Conservation (phyloP, 148 eudicot genomes). For the Vaccinium darrowii region DNA sequence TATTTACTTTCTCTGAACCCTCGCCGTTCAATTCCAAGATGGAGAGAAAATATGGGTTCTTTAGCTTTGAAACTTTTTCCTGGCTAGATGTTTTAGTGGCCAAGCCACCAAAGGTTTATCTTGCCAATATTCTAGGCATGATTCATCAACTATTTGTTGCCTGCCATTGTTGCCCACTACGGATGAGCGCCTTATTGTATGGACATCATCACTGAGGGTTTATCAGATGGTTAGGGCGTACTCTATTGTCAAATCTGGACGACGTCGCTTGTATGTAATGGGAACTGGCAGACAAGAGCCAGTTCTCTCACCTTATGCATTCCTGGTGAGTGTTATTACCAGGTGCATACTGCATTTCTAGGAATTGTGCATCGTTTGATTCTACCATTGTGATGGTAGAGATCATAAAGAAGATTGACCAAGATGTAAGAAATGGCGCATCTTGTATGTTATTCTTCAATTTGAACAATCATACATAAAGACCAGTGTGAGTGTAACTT, state of each 20-base stretch:
- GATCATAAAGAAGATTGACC: constrained; percentile 89
- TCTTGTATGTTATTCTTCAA: background rate
- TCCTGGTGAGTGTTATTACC: background rate
- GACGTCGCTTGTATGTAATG: background rate
- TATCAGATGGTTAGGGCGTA: background rate
- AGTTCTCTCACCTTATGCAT: background rate
- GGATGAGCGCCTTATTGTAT: background rate
- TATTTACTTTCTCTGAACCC: background rate
- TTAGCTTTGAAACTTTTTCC: background rate
- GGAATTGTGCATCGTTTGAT: background rate
- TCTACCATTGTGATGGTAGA: constrained; percentile 36
- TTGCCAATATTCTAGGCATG: background rate
- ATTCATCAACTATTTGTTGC: background rate
- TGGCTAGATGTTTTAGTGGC: background rate
- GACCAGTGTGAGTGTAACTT: background rate
- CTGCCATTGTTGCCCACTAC: background rate
- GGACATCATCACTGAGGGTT: background rate
- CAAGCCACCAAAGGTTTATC: background rate
- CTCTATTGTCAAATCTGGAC: background rate
- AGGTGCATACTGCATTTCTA: background rate
- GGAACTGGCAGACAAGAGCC: background rate
- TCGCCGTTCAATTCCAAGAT: background rate
- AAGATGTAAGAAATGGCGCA: constrained; percentile 60
- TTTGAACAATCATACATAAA: background rate
- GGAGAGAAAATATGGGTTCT: background rate